Evolutionary conservation across 2,329 filamentous ascomycete species (phyloP).

Genomic region (Stachybotrys chlorohalonatus): DNA sequence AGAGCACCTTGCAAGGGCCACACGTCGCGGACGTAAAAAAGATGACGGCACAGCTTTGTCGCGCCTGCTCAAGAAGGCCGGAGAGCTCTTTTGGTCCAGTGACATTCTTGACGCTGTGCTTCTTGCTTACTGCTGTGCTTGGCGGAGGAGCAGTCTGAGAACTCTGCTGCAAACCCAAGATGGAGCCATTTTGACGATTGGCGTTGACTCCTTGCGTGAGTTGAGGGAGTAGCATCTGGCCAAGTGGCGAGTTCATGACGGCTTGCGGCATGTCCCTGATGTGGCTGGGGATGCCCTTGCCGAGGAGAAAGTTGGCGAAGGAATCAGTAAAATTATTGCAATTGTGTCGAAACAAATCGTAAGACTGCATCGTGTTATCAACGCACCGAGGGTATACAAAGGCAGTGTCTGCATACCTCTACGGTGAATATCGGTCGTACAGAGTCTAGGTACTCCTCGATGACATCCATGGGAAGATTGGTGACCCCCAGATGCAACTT

Average conservation of each 20-base stretch:
- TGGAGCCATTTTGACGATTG: slow-evolving; percentile 40
- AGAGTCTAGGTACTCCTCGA: slow-evolving; percentile 82
- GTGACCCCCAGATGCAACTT: slow-evolving; percentile 67
- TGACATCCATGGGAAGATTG: slow-evolving; percentile 67
- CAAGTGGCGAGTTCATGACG: slow-evolving; percentile 79
- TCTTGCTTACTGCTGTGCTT: slow-evolving; percentile 16
- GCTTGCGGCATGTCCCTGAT: slow-evolving; percentile 79
- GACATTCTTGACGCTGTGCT: slow-evolving; percentile 46
- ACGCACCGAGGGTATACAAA: not conserved
- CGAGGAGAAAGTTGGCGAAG: slow-evolving; percentile 79
- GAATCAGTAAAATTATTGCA: slow-evolving; percentile 98
- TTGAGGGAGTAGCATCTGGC: slow-evolving; percentile 77
- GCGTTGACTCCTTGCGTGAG: slow-evolving; percentile 41
- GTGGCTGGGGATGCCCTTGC: slow-evolving; percentile 77
- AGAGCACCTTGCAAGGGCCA: slow-evolving; percentile 72
- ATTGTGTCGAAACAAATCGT: slow-evolving; percentile 85
- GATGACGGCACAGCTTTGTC: slow-evolving; percentile 63
- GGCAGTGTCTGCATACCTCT: slow-evolving; percentile 39
- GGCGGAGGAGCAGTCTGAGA: slow-evolving; percentile 11
- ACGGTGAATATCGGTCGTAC: slow-evolving; percentile 73
- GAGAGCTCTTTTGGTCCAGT: slow-evolving; percentile 30
- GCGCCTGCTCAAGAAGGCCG: slow-evolving; percentile 42
- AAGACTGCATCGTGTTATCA: slow-evolving; percentile 46
- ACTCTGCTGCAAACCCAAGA: slow-evolving; percentile 41
- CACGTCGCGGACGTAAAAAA: slow-evolving; percentile 93